phyloP scores from a whole-genome alignment of 257 asterid genomes.

The Haberlea rhodopensis region DNA sequence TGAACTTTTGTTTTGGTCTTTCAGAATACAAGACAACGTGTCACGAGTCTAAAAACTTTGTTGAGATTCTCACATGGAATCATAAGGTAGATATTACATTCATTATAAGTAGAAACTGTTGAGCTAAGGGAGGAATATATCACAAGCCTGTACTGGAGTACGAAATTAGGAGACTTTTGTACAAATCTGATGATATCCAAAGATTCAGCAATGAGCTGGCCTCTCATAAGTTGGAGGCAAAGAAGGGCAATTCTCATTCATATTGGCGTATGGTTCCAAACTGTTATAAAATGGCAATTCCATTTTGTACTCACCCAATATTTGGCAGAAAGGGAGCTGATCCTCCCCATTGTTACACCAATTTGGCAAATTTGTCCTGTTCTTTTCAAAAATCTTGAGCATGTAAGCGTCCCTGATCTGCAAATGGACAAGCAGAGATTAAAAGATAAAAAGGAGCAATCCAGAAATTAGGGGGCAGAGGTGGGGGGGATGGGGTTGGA shows the following conservation, averaged over 20 bases:
- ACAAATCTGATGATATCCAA: neutral
- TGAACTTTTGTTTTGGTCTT: neutral
- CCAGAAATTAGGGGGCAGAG: neutral
- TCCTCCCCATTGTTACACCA: constrained; percentile 76
- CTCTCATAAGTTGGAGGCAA: constrained; percentile 84
- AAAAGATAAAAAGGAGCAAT: constrained; percentile 3
- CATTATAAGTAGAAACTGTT: constrained; percentile 3
- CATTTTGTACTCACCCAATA: constrained; percentile 83
- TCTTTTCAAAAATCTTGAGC: constrained; percentile 81
- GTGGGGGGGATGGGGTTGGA: neutral
- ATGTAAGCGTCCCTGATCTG: constrained; percentile 95
- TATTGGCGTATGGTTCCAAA: constrained; percentile 74
- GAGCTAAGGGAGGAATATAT: constrained; percentile 21
- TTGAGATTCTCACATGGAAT: neutral
- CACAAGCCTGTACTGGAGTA: constrained; percentile 28
- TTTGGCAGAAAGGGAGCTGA: constrained; percentile 83
- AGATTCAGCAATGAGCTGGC: constrained; percentile 57
- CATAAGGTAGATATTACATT: constrained; percentile 19
- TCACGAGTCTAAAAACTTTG: neutral
- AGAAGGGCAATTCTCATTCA: constrained; percentile 95
- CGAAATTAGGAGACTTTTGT: neutral
- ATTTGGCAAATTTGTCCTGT: constrained; percentile 65
- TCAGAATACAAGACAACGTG: neutral
- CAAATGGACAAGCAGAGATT: constrained; percentile 7
- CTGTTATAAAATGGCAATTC: constrained; percentile 84